Base-by-base conservation (phyloP, 306 rosid species). In the Abrus pulchellus region DNA sequence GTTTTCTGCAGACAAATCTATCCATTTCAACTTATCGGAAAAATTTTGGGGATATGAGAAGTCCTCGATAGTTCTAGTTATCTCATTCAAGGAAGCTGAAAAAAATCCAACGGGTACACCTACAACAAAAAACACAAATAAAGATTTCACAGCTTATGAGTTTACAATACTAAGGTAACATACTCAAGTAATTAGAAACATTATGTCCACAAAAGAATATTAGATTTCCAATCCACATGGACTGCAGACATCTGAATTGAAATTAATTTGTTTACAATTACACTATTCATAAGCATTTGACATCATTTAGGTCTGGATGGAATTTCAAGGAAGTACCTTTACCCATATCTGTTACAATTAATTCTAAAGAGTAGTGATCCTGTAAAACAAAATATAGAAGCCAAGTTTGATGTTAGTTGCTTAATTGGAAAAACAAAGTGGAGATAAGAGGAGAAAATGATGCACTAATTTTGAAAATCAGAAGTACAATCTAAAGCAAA, bases 321-420 rank as follows among this genome's bases (percentile, higher is more conserved):
- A 83, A 53, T 61, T 70, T 59, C 71, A 61, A 65, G 36, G 54
- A 75, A 71, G 68, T 85, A 95, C 99, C 99, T 91, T 85, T 87
- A 67, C 96, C 93, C 84, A 93, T 83, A 78, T 95, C 98, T 28
- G 94, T 93, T 48, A 95, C 91, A 81, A 90, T 84, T 34, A 93
- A 74, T 48, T 95, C 94, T 80, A 93, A 47, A 38, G 78, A 72
- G 82, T 93, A 92, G 68, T 72, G n/a, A 29, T 93, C 98, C 99
- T 95, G 97, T 59, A 68, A 83, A 60, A 80, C 20, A 81, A 66
- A 4, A 66, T 36, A 73, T 47, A 65, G 60, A 74, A 61, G 79
- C 60, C 59, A 54, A 73, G 34, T 55, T 64, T 71, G 60, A 79
- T 32, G 77, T 79, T 82, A 73, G 85, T 83, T 68, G 30, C 64